Percentiles rank a stretch among this genome's conserved stretches.
Conservation (phyloP, 208 protist genomes). For the Acanthamoeba sp. region DNA sequence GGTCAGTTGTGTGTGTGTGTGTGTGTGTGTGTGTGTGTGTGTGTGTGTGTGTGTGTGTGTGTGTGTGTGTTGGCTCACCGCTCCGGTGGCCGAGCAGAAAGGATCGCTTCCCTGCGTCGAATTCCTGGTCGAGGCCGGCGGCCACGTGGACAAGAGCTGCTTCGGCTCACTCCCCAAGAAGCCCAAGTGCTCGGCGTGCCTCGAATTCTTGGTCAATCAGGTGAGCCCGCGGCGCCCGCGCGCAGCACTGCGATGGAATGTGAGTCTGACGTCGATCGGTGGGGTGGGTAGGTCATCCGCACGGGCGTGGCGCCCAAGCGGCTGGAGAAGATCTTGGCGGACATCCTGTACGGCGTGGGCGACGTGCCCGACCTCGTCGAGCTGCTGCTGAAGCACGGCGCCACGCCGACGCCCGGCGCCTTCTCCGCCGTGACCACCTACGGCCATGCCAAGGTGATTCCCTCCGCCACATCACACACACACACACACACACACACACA, state of each 20-base stretch:
- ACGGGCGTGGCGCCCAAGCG: slow-evolving; percentile 36
- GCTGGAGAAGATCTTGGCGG: slow-evolving; percentile 24
- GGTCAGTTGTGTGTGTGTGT: not conserved
- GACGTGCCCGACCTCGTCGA: not conserved
- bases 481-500: not conserved
- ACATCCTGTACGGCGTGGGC: not conserved
- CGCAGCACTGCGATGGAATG: no score
- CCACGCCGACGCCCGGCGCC: not conserved
- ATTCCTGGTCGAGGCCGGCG: not conserved
- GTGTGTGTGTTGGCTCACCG: not conserved
- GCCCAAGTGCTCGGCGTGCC: not conserved
- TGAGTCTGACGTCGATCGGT: no score
- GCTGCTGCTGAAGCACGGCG: slow-evolving; percentile 44
- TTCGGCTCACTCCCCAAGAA: slow-evolving; percentile 8
- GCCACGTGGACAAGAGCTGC: slow-evolving; percentile 32
- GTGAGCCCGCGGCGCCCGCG: not conserved
- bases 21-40: no score
- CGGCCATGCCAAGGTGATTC: not conserved
- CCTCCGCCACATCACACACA: not conserved
- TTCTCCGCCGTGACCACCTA: not conserved
- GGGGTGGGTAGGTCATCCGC: not conserved
- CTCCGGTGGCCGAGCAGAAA: not conserved
- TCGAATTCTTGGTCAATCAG: not conserved
- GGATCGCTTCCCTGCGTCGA: not conserved
- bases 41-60: not conserved